Evolutionary conservation across 768 basidiomycete species (phyloP).

Genomic region (Basidioascus undulatus): DNA sequence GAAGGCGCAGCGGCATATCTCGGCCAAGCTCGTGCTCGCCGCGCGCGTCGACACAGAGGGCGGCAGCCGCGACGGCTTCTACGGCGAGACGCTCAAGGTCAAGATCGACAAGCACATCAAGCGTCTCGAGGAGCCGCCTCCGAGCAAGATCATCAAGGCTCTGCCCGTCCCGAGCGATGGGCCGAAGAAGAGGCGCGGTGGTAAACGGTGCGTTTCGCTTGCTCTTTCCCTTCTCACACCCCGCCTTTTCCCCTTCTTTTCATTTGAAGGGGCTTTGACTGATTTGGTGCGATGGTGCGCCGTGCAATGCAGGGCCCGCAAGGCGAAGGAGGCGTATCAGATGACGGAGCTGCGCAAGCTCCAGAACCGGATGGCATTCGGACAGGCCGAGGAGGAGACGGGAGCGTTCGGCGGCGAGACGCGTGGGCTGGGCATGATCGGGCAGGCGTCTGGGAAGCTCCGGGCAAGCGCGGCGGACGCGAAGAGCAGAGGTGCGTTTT

Average conservation of each 20-base stretch:
- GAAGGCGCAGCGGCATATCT: slow-evolving; percentile 78
- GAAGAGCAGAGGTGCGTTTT: slow-evolving; percentile 57
- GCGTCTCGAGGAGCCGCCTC: slow-evolving; percentile 75
- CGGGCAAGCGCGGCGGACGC: slow-evolving; percentile 66
- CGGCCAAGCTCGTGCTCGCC: slow-evolving; percentile 71
- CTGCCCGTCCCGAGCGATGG: slow-evolving; percentile 86
- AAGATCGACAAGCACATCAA: slow-evolving; percentile 88
- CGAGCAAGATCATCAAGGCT: slow-evolving; percentile 76
- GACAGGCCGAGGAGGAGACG: slow-evolving; percentile 83
- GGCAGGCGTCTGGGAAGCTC: slow-evolving; percentile 62
- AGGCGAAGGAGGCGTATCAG: slow-evolving; percentile 94
- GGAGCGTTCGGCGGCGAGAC: slow-evolving; percentile 93
- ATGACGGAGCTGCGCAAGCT: slow-evolving; percentile 89
- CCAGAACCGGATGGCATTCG: slow-evolving; percentile 91
- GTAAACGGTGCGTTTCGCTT: slow-evolving; percentile 50
- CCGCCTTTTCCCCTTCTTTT: neutral
- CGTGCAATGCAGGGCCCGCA: slow-evolving; percentile 42
- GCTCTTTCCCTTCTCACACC: neutral
- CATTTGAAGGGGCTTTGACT: neutral
- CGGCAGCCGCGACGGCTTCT: slow-evolving; percentile 53
- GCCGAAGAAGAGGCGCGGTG: slow-evolving; percentile 67
- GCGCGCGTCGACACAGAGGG: slow-evolving; percentile 87
- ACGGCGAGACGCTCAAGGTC: slow-evolving; percentile 51
- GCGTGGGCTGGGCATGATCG: slow-evolving; percentile 96
- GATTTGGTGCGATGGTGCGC: slow-evolving; percentile 1